Evolutionary conservation across 495 filamentous ascomycete species (phyloP).

Genomic region (Oidiodendron maius): DNA sequence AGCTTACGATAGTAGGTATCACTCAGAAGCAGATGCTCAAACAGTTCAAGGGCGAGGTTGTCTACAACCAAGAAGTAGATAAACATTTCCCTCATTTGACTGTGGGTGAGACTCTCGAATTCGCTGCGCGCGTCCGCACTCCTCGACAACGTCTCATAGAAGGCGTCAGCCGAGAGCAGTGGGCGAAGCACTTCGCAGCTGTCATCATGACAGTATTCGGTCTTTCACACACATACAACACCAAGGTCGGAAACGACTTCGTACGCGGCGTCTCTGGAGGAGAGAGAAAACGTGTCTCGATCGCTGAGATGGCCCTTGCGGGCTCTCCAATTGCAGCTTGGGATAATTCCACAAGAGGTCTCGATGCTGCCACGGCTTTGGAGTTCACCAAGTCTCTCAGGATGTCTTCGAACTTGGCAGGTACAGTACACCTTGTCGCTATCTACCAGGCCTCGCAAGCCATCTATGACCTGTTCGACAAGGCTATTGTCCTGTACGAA

Average conservation of each 20-base stretch:
- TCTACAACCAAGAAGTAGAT: slow-evolving; percentile 70
- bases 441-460: slow-evolving; percentile 31
- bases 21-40: no score
- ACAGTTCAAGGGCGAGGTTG: slow-evolving; percentile 37
- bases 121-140: slow-evolving; percentile 64
- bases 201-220: slow-evolving; percentile 74
- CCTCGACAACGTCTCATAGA: slow-evolving; percentile 57
- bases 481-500: slow-evolving; percentile 57
- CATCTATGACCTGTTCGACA: slow-evolving; percentile 56
- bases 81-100: slow-evolving; percentile 70
- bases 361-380: slow-evolving; percentile 44
- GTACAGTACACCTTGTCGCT: slow-evolving; percentile 44
- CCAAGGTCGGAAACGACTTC: slow-evolving; percentile 78
- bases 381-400: slow-evolving; percentile 43
- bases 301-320: slow-evolving; percentile 49
- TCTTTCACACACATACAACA: slow-evolving; percentile 56
- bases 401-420: slow-evolving; percentile 42
- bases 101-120: slow-evolving; percentile 63
- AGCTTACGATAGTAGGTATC: no score
- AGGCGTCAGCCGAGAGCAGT: slow-evolving; percentile 56
- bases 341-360: slow-evolving; percentile 51
- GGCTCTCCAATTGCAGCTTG: slow-evolving; percentile 49
- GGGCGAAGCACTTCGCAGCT: slow-evolving; percentile 59
- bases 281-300: slow-evolving; percentile 50
- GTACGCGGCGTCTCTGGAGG: slow-evolving; percentile 67